Evolutionary conservation across 768 basidiomycete genomes (phyloP), one percentile per base, ranked within the genome.

Genomic region (Naganishia kalamii): DNA sequence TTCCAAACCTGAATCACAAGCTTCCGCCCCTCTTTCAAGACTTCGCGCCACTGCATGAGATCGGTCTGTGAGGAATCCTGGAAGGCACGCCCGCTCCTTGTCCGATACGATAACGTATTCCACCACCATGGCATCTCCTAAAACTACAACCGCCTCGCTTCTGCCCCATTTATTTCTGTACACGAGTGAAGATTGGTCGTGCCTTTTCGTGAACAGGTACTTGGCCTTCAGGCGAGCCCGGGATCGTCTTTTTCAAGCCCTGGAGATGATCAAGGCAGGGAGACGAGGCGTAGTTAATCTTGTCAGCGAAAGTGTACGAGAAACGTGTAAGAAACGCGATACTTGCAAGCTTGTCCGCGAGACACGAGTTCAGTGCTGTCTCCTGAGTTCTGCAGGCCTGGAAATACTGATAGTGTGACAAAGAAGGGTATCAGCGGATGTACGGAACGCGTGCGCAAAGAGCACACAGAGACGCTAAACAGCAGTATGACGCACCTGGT

Each of bases 281-380:
- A 49, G 43, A 40, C n/a, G 27, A 51, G 51, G 49, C n/a, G n/a
- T n/a, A 54, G 7, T 33, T 54, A 15, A 32, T 12, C 23, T 21
- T 0, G 27, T 63, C 25, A 69, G 47, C 41, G 15, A 10, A 40
- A 6, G 23, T 21, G 11, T 50, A 33, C 25, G 25, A 11, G 41
- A 21, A n/a, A 35, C 15, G 3, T 37, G 17, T 17, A 37, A 63
- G 25, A 66, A 29, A 35, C 25, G 33, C 4, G 33, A 13, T 57
- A 85, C 89, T 70, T 70, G 92, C 94, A 71, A 98, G 84, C 77
- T 96, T 97, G 79, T 93, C 88, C 75, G 97, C 93, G 83, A 94
- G 89, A 81, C 94, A 98, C 65, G 86, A 81, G 82, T 98, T 99
- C 50, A 97, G 83, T 61, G 85, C 78, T 68, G 87, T 86, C 78